These are phyloP conservation scores for Pseudozyma hubeiensis DNA, from an alignment of 1,284 basidiomycete genomes.

Conservation along the genomic window DNA sequence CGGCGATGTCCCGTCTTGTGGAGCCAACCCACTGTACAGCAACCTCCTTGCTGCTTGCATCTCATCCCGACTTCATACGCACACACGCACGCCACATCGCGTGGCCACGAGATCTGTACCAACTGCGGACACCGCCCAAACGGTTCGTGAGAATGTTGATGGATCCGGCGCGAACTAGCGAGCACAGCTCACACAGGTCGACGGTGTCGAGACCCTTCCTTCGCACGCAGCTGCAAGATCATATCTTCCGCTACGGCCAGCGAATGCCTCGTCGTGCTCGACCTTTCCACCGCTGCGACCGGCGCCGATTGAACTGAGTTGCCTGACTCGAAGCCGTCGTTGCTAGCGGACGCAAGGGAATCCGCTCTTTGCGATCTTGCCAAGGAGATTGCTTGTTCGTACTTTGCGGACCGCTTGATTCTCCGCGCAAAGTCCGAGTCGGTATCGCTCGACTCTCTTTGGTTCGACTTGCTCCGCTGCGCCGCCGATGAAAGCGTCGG, in stretches of 20 bases:
- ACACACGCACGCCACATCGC: too few relatives aligned
- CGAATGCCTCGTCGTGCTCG: constrained; percentile 2
- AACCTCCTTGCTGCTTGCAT: too few relatives aligned
- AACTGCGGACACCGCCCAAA: too few relatives aligned
- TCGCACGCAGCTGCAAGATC: constrained; percentile 19
- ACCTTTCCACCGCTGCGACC: neutral
- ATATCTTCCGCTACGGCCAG: constrained; percentile 28
- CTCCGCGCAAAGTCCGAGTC: constrained; percentile 10
- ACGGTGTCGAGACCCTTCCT: constrained; percentile 4
- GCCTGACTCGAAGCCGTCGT: constrained; percentile 14
- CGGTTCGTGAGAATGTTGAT: too few relatives aligned
- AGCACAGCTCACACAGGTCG: neutral
- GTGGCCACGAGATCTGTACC: too few relatives aligned
- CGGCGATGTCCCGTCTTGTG: too few relatives aligned
- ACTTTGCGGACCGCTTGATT: constrained; percentile 26
- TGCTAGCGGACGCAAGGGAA: constrained; percentile 3
- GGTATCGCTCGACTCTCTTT: constrained; percentile 9
- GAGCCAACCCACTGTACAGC: too few relatives aligned
- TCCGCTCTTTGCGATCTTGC: neutral
- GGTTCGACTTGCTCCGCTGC: neutral
- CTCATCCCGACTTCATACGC: too few relatives aligned
- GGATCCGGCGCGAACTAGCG: too few relatives aligned
- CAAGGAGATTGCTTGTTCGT: constrained; percentile 2
- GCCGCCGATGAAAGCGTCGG: constrained; percentile 22
- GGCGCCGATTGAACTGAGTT: constrained; percentile 21